A percentile compares a stretch with the other conserved stretches of the same genome.
These are phyloP conservation scores for Gypsophila paniculata DNA, from an alignment of 179 eudicot species.

Conservation along the genomic window DNA sequence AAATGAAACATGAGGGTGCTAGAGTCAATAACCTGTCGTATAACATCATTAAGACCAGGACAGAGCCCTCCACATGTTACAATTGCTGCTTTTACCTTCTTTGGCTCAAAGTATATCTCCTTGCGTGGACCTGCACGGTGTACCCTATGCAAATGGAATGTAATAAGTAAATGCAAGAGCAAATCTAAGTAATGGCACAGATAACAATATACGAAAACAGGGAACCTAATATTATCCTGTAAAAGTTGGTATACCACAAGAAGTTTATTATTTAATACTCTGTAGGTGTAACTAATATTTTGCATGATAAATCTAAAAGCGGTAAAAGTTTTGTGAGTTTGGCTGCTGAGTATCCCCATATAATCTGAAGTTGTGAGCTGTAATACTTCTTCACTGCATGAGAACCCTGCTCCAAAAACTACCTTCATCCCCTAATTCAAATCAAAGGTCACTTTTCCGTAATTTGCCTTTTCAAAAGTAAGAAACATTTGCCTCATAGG, in stretches of 20 bases:
- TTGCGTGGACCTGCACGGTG: conserved; percentile 56
- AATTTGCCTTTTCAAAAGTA: neutral
- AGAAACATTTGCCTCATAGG: neutral
- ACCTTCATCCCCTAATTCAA: neutral
- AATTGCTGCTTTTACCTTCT: conserved; percentile 47
- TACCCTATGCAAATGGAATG: conserved; percentile 30
- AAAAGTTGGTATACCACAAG: neutral
- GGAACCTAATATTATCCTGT: neutral
- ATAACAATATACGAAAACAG: neutral
- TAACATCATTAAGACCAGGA: conserved; percentile 57
- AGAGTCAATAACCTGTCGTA: conserved; percentile 40
- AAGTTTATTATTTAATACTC: neutral
- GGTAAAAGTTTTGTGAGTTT: too few species aligned
- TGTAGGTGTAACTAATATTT: neutral
- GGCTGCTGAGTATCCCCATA: too few species aligned
- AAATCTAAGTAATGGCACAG: conserved; percentile 4
- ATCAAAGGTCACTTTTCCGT: neutral
- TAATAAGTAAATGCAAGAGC: conserved; percentile 11
- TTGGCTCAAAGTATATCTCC: conserved; percentile 46
- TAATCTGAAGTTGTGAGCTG: neutral
- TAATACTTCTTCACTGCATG: neutral
- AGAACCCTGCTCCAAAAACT: neutral
- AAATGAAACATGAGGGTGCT: neutral
- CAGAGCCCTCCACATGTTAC: conserved; percentile 56
- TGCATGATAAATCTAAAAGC: neutral